Evolutionary conservation across 768 basidiomycete genomes (phyloP), one percentile per base, ranked within the genome.

Genomic region (Crucibulum laeve): DNA sequence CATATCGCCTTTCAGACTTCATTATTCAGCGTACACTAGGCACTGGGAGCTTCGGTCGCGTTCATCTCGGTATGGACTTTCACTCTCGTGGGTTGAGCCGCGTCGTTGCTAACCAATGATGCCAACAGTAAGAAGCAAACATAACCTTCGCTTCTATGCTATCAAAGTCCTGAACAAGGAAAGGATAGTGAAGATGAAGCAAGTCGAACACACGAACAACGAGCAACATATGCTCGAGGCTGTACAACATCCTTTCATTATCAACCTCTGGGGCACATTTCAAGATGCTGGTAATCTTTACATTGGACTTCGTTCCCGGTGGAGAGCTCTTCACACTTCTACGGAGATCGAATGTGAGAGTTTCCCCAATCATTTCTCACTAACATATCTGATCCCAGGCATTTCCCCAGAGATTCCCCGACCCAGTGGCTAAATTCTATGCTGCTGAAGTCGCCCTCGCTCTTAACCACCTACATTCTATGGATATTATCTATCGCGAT

Each of bases 361-460:
- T 40, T 43, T 43, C 50, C 33, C 40, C 43, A 34, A 55, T 5
- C 28, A n/a, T 30, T 46, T 35, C 24, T 54, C 32, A 35, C 18
- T 23, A 11, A 51, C 49, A 43, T 33, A 33, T 40, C 59, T 39
- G n/a, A n/a, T n/a, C n/a, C n/a, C n/a, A n/a, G 28, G 25, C 43
- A 60, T 21, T 34, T 40, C 46, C 42, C 18, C 70, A 97, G 79
- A 74, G 94, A 38, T 98, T 99, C 68, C 91, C 95, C 0, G 88
- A 96, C 51, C 93, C 95, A 13, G 96, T 99, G 10, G 91, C 95
- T 4, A 91, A 98, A 58, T 99, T 98, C 69, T 99, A 97, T 54
- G 87, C 91, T 3, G 94, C 96, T 2, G 91, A 94, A 62, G 92
- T 97, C 22, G 87, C 91, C 26, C 76, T 96, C 36, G 96, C 94